Evolutionary conservation across 139 green algal genomes (phyloP).

Genomic region (Micromonas pusilla): DNA sequence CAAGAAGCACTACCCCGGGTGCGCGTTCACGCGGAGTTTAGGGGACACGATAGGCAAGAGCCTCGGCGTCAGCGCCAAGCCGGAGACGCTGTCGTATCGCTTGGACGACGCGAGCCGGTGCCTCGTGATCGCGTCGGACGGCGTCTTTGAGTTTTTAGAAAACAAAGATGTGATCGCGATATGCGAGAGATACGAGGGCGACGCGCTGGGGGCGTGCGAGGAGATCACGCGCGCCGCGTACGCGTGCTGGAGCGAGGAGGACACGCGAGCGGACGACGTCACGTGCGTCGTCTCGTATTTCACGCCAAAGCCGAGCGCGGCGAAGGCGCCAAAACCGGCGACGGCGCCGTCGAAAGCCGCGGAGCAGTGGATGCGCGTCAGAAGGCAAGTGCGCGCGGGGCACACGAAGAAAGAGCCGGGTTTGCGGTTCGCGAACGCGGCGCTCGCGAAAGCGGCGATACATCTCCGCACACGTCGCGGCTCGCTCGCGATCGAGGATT

Average conservation of each 20-base stretch:
- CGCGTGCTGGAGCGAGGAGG: slow-evolving; percentile 77
- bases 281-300: slow-evolving; percentile 58
- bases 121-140: slow-evolving; percentile 83
- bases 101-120: slow-evolving; percentile 57
- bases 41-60: slow-evolving; percentile 79
- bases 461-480: not conserved
- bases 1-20: slow-evolving; percentile 79
- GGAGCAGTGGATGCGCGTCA: no score
- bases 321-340: not conserved
- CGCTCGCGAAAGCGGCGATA: not conserved
- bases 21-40: slow-evolving; percentile 90
- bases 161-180: slow-evolving; percentile 83
- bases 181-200: slow-evolving; percentile 44
- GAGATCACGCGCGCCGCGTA: slow-evolving; percentile 73
- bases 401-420: not conserved
- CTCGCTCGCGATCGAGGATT: not conserved
- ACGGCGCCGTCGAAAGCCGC: no score
- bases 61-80: slow-evolving; percentile 82
- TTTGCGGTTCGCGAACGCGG: not conserved
- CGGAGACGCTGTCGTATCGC: slow-evolving; percentile 64
- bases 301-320: not conserved
- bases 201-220: slow-evolving; percentile 62
- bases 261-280: slow-evolving; percentile 93
- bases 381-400: not conserved
- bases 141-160: slow-evolving; percentile 92